These are phyloP conservation scores for Alternaria sp. DNA, from an alignment of 2,329 filamentous ascomycete genomes.

Conservation along the genomic window DNA sequence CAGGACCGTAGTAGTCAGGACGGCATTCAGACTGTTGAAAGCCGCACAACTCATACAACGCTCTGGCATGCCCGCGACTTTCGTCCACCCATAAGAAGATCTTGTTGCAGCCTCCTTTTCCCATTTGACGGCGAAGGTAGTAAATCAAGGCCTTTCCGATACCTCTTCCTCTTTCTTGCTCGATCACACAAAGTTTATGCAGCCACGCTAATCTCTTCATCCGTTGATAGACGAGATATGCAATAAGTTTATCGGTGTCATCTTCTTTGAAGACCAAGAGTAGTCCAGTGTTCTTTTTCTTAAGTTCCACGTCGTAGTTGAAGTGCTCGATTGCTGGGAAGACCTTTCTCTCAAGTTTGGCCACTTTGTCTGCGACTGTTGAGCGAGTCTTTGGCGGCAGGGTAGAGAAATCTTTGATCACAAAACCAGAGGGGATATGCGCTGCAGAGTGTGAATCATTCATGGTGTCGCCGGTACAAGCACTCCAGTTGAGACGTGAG, in stretches of 20 bases:
- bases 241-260: slow-evolving; percentile 45
- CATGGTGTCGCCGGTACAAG: slow-evolving; percentile 10
- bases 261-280: slow-evolving; percentile 43
- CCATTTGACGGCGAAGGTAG: slow-evolving; percentile 54
- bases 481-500: neutral
- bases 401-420: slow-evolving; percentile 25
- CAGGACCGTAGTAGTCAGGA: slow-evolving; percentile 61
- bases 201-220: slow-evolving; percentile 53
- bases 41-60: slow-evolving; percentile 56
- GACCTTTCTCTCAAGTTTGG: slow-evolving; percentile 58
- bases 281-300: slow-evolving; percentile 60
- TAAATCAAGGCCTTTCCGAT: slow-evolving; percentile 57
- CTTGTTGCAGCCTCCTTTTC: slow-evolving; percentile 57
- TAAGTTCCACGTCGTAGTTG: slow-evolving; percentile 57
- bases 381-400: slow-evolving; percentile 33
- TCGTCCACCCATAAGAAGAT: slow-evolving; percentile 64
- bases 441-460: neutral
- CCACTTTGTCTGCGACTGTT: slow-evolving; percentile 29
- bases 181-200: slow-evolving; percentile 63
- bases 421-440: slow-evolving; percentile 17
- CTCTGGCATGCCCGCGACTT: slow-evolving; percentile 55
- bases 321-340: slow-evolving; percentile 63
- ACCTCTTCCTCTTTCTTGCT: slow-evolving; percentile 57
- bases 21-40: slow-evolving; percentile 59
- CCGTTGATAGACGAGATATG: slow-evolving; percentile 51